phyloP scores from a whole-genome alignment of 2,329 filamentous ascomycete species.

The Talaromyces sp. region DNA sequence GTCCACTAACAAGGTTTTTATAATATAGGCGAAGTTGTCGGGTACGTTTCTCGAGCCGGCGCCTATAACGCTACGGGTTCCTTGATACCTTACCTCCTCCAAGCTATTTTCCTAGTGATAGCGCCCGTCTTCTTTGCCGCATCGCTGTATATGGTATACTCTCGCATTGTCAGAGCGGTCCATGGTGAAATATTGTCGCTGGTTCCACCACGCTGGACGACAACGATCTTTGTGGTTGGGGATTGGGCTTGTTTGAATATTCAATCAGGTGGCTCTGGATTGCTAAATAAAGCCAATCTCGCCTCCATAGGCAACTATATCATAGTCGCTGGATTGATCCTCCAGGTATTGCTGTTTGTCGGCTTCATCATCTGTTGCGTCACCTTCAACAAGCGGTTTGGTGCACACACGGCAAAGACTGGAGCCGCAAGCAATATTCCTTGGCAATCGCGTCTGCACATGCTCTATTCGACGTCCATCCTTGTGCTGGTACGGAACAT shows the following conservation, averaged over 20 bases:
- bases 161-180: conserved; percentile 3
- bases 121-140: conserved; percentile 9
- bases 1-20: neutral
- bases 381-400: conserved; percentile 5
- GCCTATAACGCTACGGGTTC: conserved; percentile 1
- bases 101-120: conserved; percentile 11
- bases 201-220: neutral
- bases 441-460: conserved; percentile 3
- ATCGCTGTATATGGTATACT: conserved; percentile 10
- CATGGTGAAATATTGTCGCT: neutral
- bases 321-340: conserved; percentile 9
- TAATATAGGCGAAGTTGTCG: conserved; percentile 5
- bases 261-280: conserved; percentile 4
- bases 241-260: conserved; percentile 9
- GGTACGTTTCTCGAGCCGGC: conserved; percentile 8
- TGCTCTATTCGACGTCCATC: conserved; percentile 10
- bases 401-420: neutral
- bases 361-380: conserved; percentile 7
- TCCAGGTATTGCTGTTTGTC: conserved; percentile 6
- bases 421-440: neutral
- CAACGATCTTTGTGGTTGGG: conserved; percentile 6
- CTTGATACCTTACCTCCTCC: conserved; percentile 6
- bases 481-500: conserved; percentile 3
- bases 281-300: neutral
- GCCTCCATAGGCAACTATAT: conserved; percentile 4